Evolutionary conservation across 1,284 basidiomycete species (phyloP).

Genomic region (Ceratobasidium sp.): DNA sequence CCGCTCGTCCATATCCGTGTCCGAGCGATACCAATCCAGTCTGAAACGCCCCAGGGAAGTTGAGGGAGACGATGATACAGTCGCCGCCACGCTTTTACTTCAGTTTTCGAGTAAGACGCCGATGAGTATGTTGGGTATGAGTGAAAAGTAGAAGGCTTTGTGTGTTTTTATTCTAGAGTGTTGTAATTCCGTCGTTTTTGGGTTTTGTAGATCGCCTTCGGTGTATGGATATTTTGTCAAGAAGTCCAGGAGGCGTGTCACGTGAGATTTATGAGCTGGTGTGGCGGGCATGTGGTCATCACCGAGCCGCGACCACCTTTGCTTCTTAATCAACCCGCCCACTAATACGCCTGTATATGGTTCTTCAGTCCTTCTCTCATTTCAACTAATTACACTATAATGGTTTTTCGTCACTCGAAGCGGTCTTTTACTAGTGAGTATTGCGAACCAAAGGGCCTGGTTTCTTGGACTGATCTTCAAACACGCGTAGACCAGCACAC

Average conservation of each 20-base stretch:
- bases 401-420: slow-evolving; percentile 11
- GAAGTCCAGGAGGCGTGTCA: neutral
- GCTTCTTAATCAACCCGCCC: neutral
- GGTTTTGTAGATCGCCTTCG: slow-evolving; percentile 11
- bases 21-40: neutral
- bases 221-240: slow-evolving; percentile 9
- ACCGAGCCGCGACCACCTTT: slow-evolving; percentile 7
- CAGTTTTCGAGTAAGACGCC: slow-evolving; percentile 45
- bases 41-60: neutral
- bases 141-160: slow-evolving; percentile 9
- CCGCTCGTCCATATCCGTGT: neutral
- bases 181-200: slow-evolving; percentile 13
- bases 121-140: slow-evolving; percentile 42
- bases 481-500: slow-evolving; percentile 17
- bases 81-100: slow-evolving; percentile 38
- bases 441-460: neutral
- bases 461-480: neutral
- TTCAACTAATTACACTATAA: slow-evolving; percentile 14
- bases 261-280: neutral
- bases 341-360: neutral
- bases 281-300: slow-evolving; percentile 16
- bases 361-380: neutral
- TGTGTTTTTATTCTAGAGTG: neutral
- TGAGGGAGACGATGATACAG: slow-evolving; percentile 22
- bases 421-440: slow-evolving; percentile 31